Evolutionary conservation across 1,284 basidiomycete genomes (phyloP).

Genomic region (Irpex sp.): DNA sequence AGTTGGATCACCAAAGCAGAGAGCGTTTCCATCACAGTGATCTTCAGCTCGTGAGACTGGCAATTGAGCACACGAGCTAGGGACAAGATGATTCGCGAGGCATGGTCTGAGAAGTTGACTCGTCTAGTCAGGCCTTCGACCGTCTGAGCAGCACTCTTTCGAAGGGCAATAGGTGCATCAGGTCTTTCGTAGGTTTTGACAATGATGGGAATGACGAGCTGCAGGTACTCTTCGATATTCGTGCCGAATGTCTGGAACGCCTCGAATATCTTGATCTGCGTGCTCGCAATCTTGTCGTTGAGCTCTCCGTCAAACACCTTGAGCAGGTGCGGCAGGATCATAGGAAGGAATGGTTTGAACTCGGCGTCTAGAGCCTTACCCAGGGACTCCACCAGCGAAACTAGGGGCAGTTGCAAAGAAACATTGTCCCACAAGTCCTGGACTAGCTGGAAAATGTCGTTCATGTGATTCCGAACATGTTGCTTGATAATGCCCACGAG

Average conservation of each 20-base stretch:
- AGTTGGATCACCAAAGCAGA: slow-evolving; percentile 92
- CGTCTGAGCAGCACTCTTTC: slow-evolving; percentile 89
- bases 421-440: slow-evolving; percentile 89
- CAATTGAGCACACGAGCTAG: slow-evolving; percentile 84
- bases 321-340: slow-evolving; percentile 87
- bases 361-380: slow-evolving; percentile 95
- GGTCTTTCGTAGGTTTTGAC: slow-evolving; percentile 88
- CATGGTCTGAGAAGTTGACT: slow-evolving; percentile 99
- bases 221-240: slow-evolving; percentile 97
- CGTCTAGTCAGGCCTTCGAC: slow-evolving; percentile 90
- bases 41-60: slow-evolving; percentile 80
- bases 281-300: slow-evolving; percentile 72
- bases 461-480: slow-evolving; percentile 91
- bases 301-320: slow-evolving; percentile 89
- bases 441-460: slow-evolving; percentile 80
- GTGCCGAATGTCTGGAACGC: slow-evolving; percentile 94
- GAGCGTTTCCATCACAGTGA: slow-evolving; percentile 90
- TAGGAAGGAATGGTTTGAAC: slow-evolving; percentile 97
- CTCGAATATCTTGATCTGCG: slow-evolving; percentile 90
- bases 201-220: slow-evolving; percentile 94
- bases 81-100: slow-evolving; percentile 96
- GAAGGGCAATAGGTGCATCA: slow-evolving; percentile 64
- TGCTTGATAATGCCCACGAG: slow-evolving; percentile 97
- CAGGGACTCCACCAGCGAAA: slow-evolving; percentile 90
- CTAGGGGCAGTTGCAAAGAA: slow-evolving; percentile 88